phyloP scores from a whole-genome alignment of 176 grass and related monocot species.

The Carex scoparia region DNA sequence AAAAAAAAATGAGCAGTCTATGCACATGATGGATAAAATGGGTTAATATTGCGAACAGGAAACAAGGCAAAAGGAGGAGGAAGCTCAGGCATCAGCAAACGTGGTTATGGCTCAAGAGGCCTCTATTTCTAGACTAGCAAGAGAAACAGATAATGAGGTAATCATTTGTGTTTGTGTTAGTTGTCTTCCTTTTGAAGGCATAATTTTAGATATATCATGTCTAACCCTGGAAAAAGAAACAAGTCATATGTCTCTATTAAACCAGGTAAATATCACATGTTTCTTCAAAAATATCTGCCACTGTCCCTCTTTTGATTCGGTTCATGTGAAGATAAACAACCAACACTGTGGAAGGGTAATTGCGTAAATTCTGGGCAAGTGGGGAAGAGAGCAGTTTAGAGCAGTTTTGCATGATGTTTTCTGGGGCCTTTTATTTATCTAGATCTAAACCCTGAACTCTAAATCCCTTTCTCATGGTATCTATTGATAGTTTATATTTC shows the following conservation, averaged over 20 bases:
- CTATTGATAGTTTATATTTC: neutral
- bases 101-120: constrained; percentile 43
- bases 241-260: neutral
- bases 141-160: constrained; percentile 83
- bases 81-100: constrained; percentile 36
- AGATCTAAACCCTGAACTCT: neutral
- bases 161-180: neutral
- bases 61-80: constrained; percentile 67
- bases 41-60: constrained; percentile 66
- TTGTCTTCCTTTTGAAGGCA: neutral
- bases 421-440: neutral
- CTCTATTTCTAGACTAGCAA: constrained; percentile 59
- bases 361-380: neutral
- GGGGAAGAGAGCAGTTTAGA: neutral
- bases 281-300: neutral
- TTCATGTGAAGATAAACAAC: neutral
- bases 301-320: constrained; percentile 8
- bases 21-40: constrained; percentile 14
- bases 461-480: neutral
- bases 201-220: neutral
- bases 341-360: neutral
- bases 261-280: constrained; percentile 12
- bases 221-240: neutral
- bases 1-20: neutral
- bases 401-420: neutral